phyloP scores from a whole-genome alignment of 225 moss, liverwort and hornwort genomes.

The Ulota crispa region DNA sequence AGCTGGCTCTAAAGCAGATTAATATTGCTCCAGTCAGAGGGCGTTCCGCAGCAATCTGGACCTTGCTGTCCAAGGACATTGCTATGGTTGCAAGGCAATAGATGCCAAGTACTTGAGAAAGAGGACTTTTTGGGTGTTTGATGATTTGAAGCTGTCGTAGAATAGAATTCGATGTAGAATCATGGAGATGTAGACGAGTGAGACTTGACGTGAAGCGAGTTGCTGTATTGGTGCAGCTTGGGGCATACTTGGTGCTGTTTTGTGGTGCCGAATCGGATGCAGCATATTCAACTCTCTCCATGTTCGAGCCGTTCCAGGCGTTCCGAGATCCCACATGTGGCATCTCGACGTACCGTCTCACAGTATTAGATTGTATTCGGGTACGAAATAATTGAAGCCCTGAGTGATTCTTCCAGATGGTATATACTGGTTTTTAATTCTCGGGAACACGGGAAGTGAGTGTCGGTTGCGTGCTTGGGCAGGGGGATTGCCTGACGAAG shows the following conservation, averaged over 20 bases:
- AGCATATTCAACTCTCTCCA: constrained; percentile 81
- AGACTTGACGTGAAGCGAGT: constrained; percentile 13
- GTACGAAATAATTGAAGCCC: constrained; percentile 24
- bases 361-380: constrained; percentile 85
- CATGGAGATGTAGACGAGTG: neutral
- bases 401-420: neutral
- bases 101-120: neutral
- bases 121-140: neutral
- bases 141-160: neutral
- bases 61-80: neutral
- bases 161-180: neutral
- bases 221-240: constrained; percentile 68
- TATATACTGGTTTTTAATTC: neutral
- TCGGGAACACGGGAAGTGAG: neutral
- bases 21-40: no score
- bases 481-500: neutral
- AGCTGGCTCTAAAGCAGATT: no score
- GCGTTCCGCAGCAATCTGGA: no score
- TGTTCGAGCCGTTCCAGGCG: constrained; percentile 87
- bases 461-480: neutral
- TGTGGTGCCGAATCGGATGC: constrained; percentile 85
- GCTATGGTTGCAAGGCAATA: neutral
- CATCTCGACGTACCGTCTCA: constrained; percentile 89
- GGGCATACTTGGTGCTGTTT: constrained; percentile 88
- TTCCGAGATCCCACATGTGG: constrained; percentile 97